Evolutionary conservation across 495 filamentous ascomycete species (phyloP).

Genomic region (Xylaria palmicola): DNA sequence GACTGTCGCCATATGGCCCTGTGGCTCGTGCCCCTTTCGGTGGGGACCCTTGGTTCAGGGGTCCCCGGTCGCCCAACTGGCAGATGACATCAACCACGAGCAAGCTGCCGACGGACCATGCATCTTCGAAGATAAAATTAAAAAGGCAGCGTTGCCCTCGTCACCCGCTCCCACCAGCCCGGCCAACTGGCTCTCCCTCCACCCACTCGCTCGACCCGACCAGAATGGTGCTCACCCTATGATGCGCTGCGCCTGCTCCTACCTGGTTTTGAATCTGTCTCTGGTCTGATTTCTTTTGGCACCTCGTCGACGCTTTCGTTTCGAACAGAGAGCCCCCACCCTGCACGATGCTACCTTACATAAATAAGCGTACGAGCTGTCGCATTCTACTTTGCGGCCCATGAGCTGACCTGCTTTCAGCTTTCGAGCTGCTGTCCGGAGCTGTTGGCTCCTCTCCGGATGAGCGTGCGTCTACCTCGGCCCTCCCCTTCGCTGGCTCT

Average conservation of each 20-base stretch:
- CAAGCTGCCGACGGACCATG: not conserved
- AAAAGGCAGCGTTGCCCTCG: not conserved
- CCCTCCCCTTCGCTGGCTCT: not conserved
- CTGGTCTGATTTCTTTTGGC: not conserved
- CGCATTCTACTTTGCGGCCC: constrained; percentile 4
- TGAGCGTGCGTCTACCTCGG: constrained; percentile 60
- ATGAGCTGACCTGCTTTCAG: constrained; percentile 28
- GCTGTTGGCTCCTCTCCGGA: constrained; percentile 76
- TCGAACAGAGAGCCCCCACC: not conserved
- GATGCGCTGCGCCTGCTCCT: not conserved
- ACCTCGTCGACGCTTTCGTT: not conserved
- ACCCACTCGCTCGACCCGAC: not conserved
- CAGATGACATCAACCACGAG: constrained; percentile 14
- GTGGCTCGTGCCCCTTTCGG: constrained; percentile 5
- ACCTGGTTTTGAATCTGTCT: not conserved
- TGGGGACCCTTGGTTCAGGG: not conserved
- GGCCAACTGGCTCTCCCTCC: not conserved
- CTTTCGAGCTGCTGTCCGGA: constrained; percentile 68
- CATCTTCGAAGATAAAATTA: not conserved
- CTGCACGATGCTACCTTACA: constrained; percentile 74
- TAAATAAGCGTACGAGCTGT: constrained; percentile 67
- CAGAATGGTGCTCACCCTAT: not conserved
- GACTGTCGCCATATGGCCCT: constrained; percentile 1
- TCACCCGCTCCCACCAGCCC: not conserved
- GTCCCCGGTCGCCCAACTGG: not conserved